Evolutionary conservation across 2,329 filamentous ascomycete species (phyloP).

Genomic region (Trichoderma hamatum): DNA sequence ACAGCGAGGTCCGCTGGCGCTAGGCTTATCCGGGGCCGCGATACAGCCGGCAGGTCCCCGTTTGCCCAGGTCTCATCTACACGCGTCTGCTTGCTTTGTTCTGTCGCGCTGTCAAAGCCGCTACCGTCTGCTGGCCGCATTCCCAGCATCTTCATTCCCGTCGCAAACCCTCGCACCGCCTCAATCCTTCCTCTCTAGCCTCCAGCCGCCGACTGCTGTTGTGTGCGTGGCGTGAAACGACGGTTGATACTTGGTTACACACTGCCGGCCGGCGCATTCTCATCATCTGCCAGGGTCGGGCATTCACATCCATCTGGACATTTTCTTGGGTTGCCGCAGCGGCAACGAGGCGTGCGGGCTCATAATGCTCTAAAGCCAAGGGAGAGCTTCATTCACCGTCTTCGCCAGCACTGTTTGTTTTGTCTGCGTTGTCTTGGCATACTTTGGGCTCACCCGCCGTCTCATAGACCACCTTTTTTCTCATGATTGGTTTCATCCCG

Average conservation of each 20-base stretch:
- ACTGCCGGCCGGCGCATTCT: neutral
- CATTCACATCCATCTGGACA: neutral
- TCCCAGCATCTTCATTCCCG: constrained; percentile 3
- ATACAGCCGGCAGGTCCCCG: constrained; percentile 20
- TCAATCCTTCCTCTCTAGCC: neutral
- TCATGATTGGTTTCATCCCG: constrained; percentile 38
- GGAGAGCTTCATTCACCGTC: neutral
- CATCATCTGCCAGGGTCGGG: neutral
- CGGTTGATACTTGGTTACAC: neutral
- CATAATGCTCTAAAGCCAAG: constrained; percentile 17
- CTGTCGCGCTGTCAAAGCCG: constrained; percentile 21
- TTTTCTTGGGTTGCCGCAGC: constrained; percentile 10
- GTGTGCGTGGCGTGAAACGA: neutral
- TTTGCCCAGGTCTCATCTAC: constrained; percentile 26
- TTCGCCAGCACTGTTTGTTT: neutral
- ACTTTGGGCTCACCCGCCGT: constrained; percentile 27
- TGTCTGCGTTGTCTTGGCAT: neutral
- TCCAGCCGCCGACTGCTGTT: neutral
- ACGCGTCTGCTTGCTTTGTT: constrained; percentile 24
- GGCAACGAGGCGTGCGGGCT: constrained; percentile 19
- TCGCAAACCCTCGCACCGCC: neutral
- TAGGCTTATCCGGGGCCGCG: constrained; percentile 25
- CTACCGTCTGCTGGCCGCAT: constrained; percentile 6
- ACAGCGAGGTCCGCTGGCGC: constrained; percentile 10
- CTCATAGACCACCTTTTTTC: constrained; percentile 24